Percentiles rank a stretch among this genome's conserved stretches.
phyloP scores from a whole-genome alignment of 345 rosid species.

The Gossypium thurberi region DNA sequence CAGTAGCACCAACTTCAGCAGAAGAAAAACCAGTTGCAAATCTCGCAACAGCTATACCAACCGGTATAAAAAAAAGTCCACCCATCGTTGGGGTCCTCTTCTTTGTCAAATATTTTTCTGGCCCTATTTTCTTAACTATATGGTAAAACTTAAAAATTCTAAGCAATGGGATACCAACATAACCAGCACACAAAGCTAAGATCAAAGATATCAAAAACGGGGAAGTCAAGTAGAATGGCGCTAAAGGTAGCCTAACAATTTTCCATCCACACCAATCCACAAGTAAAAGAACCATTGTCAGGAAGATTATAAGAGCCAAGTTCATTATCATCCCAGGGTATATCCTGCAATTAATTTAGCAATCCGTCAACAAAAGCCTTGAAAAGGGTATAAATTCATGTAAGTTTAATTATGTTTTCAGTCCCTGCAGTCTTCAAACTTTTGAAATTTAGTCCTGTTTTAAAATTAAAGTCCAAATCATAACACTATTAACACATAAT shows the following conservation, averaged over 20 bases:
- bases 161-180: slow-evolving; percentile 65
- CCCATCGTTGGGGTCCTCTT: slow-evolving; percentile 79
- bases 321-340: slow-evolving; percentile 56
- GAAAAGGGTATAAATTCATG: neutral
- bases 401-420: neutral
- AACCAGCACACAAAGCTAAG: slow-evolving; percentile 58
- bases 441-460: too few relatives aligned
- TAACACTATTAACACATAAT: too few relatives aligned
- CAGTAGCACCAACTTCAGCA: slow-evolving; percentile 64
- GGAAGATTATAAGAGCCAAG: slow-evolving; percentile 55
- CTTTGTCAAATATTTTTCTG: slow-evolving; percentile 35
- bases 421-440: too few relatives aligned
- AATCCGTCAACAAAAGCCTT: neutral
- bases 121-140: slow-evolving; percentile 35
- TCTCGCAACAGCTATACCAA: slow-evolving; percentile 65
- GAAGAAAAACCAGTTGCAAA: slow-evolving; percentile 48
- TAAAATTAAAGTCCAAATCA: too few relatives aligned
- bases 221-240: slow-evolving; percentile 53
- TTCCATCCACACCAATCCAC: slow-evolving; percentile 88
- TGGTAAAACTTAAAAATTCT: slow-evolving; percentile 45
- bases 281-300: slow-evolving; percentile 43
- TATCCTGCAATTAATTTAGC: slow-evolving; percentile 41
- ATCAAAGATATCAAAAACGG: slow-evolving; percentile 61
- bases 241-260: slow-evolving; percentile 79
- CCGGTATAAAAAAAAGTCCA: slow-evolving; percentile 69